Conservation (phyloP, 176 grass and related monocot genomes). For the Ananas comosus region DNA sequence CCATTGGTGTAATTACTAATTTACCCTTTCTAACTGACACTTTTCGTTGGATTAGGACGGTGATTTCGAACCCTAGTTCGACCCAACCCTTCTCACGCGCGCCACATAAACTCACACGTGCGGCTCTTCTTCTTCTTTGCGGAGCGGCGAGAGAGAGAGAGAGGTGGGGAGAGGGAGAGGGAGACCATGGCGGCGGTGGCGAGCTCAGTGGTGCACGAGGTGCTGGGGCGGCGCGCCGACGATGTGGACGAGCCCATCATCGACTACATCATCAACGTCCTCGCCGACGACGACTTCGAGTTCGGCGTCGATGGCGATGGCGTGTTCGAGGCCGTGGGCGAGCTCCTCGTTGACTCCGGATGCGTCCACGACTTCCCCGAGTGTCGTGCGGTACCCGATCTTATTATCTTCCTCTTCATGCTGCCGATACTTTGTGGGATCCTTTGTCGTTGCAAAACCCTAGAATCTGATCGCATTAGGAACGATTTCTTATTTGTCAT, state of each 20-base stretch:
- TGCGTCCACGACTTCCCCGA: slow-evolving; percentile 58
- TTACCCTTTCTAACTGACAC: too few species aligned
- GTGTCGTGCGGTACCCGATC: slow-evolving; percentile 44
- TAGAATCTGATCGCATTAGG: not conserved
- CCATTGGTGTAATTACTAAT: too few species aligned
- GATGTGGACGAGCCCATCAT: slow-evolving; percentile 84
- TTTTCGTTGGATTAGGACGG: too few species aligned
- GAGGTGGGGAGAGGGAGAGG: not conserved
- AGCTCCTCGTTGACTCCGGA: slow-evolving; percentile 69
- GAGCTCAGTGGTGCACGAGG: slow-evolving; percentile 79
- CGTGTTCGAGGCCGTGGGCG: slow-evolving; percentile 70
- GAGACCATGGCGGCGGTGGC: slow-evolving; percentile 32
- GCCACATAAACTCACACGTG: too few species aligned
- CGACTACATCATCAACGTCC: slow-evolving; percentile 91
- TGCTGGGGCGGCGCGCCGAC: slow-evolving; percentile 40
- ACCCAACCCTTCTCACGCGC: too few species aligned
- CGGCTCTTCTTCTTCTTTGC: too few species aligned
- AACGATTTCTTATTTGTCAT: not conserved
- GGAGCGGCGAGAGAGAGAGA: not conserved
- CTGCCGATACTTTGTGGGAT: not conserved
- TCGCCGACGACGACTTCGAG: slow-evolving; percentile 96
- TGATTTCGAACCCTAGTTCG: too few species aligned
- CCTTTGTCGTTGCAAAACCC: not conserved
- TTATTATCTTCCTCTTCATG: not conserved
- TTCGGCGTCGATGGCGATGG: slow-evolving; percentile 76